These are phyloP conservation scores for Candida nemodendra DNA, from an alignment of 805 yeast species.

Conservation along the genomic window DNA sequence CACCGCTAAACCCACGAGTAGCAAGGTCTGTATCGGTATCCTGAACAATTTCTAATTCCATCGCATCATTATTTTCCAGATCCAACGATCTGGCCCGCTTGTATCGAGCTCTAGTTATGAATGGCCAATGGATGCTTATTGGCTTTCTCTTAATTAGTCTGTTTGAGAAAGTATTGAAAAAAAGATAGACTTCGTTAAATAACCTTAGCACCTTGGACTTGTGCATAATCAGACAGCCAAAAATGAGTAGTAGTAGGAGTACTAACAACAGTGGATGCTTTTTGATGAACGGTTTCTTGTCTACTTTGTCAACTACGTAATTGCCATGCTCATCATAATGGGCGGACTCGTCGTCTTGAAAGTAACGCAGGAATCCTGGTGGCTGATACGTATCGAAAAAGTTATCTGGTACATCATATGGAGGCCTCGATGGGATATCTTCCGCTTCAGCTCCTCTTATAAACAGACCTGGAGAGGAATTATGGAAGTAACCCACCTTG, in stretches of 20 bases:
- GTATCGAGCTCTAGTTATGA: slow-evolving; percentile 19
- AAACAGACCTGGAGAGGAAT: slow-evolving; percentile 47
- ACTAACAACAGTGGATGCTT: slow-evolving; percentile 15
- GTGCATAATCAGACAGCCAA: slow-evolving; percentile 12
- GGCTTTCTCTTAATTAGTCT: slow-evolving; percentile 5
- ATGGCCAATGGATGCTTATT: slow-evolving; percentile 24
- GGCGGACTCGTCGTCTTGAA: slow-evolving; percentile 29
- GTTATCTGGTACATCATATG: slow-evolving; percentile 32
- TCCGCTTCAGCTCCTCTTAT: slow-evolving; percentile 53
- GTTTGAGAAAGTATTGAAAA: slow-evolving; percentile 12
- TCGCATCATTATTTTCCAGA: slow-evolving; percentile 9
- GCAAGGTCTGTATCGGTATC: slow-evolving; percentile 6
- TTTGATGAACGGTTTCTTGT: slow-evolving; percentile 34
- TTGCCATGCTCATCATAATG: slow-evolving; percentile 36
- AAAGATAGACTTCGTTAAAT: slow-evolving; percentile 19
- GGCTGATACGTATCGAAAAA: slow-evolving; percentile 18
- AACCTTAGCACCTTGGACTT: slow-evolving; percentile 19
- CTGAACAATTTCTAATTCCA: slow-evolving; percentile 17
- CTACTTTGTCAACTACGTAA: slow-evolving; percentile 41
- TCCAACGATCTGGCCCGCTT: slow-evolving; percentile 27
- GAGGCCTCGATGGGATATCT: slow-evolving; percentile 44
- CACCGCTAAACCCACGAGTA: slow-evolving; percentile 5
- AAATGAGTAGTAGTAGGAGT: slow-evolving; percentile 4
- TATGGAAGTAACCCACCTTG: slow-evolving; percentile 45
- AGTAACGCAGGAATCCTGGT: slow-evolving; percentile 20